Base-by-base conservation (phyloP, 2,329 filamentous ascomycete species). In the Lasiodiplodia citricola region DNA sequence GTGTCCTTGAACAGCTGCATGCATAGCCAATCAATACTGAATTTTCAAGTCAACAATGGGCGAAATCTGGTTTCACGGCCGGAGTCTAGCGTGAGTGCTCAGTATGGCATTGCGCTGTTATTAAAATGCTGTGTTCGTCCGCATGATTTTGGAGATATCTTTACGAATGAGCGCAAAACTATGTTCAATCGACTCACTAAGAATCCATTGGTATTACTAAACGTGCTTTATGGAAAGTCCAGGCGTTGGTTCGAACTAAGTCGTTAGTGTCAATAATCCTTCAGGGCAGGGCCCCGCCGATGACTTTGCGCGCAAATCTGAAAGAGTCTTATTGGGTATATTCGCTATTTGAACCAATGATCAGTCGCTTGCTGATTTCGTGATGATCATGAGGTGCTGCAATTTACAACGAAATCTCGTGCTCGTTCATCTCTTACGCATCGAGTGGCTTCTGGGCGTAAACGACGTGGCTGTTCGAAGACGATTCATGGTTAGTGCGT, bases 371-470 rank as follows among this genome's bases (percentile, higher is more conserved):
- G 28, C 23, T 31, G 25, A 50, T 14, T 62, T 25, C 8, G 38
- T 13, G 21, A 23, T 11, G 31, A 58, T 13, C 16, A 14, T 14
- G 11, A 14, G 16, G 44, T 47, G 57, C 41, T 47, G 25, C 38
- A 31, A 31, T 7, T 18, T 62, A 41, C 37, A 58, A 14, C 3
- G 55, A 37, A 16, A 10, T 58, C 25, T 37, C 2, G 10, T 18
- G n/a, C 13, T 23, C 11, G 41, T 25, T 14, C 10, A n/a, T 23
- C 14, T 51, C 31, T n/a, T 50, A 2, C 16, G 64, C 52, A 31
- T 67, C 52, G 10, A 67, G 65, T 23, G 65, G 65, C 54, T 67
- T 67, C 31, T 67, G 65, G 13, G 52, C 65, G 21, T 58, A 67
- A n/a, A 67, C 65, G n/a, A 67, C 65, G 31, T 57, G 52, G 28